These are phyloP conservation scores for Raddia distichophylla DNA, from an alignment of 176 grass and related monocot genomes.

Conservation along the genomic window DNA sequence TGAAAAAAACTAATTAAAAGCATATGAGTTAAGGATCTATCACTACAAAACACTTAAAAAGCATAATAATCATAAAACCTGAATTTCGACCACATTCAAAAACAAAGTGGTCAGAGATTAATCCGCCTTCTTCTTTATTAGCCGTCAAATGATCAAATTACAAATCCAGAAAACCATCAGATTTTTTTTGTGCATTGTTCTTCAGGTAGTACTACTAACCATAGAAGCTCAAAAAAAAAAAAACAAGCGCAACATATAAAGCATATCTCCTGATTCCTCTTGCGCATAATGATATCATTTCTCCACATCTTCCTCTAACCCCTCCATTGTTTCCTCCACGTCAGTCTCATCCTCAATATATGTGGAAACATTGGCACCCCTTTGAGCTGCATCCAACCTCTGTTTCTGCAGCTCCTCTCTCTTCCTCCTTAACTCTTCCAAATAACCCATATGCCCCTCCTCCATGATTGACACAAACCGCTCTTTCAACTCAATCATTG, in stretches of 20 bases:
- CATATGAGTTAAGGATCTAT: slow-evolving; percentile 19
- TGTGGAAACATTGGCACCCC: background rate
- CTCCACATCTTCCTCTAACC: slow-evolving; percentile 22
- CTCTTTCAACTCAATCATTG: slow-evolving; percentile 73
- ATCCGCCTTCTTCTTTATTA: background rate
- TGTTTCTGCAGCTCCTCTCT: slow-evolving; percentile 55
- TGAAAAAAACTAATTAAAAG: background rate
- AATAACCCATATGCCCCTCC: slow-evolving; percentile 69
- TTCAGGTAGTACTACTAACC: slow-evolving; percentile 3
- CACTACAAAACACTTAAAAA: background rate
- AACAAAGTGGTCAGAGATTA: background rate
- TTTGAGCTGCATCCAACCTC: slow-evolving; percentile 30
- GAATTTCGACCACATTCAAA: slow-evolving; percentile 17
- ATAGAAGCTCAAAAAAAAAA: background rate
- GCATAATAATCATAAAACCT: background rate
- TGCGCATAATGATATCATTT: background rate
- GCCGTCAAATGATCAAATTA: background rate
- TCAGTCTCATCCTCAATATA: slow-evolving; percentile 13
- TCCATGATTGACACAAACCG: slow-evolving; percentile 73
- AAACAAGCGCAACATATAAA: background rate
- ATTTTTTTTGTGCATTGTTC: slow-evolving; percentile 10
- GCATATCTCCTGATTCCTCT: slow-evolving; percentile 10
- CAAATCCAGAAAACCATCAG: background rate
- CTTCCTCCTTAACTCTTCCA: slow-evolving; percentile 61
- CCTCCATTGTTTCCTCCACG: slow-evolving; percentile 9